Evolutionary conservation across 768 basidiomycete species (phyloP), one percentile per base, ranked within the genome.

Genomic region (Sutorius australiensis): DNA sequence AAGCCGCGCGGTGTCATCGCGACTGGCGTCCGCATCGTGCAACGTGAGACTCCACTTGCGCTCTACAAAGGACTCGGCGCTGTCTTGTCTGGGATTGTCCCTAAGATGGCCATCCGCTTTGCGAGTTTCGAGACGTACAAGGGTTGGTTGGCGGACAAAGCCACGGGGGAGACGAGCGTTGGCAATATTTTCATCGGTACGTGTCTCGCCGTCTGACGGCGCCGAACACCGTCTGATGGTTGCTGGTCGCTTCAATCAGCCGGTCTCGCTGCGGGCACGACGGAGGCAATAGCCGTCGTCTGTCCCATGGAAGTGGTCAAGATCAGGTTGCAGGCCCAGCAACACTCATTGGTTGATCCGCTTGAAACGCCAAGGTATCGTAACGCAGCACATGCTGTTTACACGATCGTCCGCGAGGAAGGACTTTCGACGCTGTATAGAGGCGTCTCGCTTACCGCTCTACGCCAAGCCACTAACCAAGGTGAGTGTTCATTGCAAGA

Each of bases 221-320:
- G 21, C 16, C n/a, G 19, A 45, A 14, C 17, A 1, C 5, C 16
- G 24, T 46, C 37, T 54, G 12, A 60, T 30, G 24, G 28, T 36
- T 47, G 51, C 31, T n/a, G 14, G 40, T 36, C 31, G 38, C 52
- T 31, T 17, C 32, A 12, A n/a, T 32, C 63, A 95, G 95, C 95
- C 62, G 97, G 97, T 57, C 77, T 99, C 28, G 92, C 87, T 41
- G 95, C 97, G 5, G 97, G 97, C 24, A 87, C 87, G n/a, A 90
- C 93, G 1, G 97, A 98, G 72, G 97, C 95, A 2, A 82, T 99
- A 16, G 77, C 84, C 14, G 92, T 99, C 41, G 97, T 99, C 11
- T 95, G 90, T 41, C 97, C 97, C 0, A 98, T 99, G 97, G 97
- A 99, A 68, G 97, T 98, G 17, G 91, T 99, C 67, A 98, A 98